Base-by-base conservation (phyloP, 805 yeast genomes). In the Kuraishia capsulata region DNA sequence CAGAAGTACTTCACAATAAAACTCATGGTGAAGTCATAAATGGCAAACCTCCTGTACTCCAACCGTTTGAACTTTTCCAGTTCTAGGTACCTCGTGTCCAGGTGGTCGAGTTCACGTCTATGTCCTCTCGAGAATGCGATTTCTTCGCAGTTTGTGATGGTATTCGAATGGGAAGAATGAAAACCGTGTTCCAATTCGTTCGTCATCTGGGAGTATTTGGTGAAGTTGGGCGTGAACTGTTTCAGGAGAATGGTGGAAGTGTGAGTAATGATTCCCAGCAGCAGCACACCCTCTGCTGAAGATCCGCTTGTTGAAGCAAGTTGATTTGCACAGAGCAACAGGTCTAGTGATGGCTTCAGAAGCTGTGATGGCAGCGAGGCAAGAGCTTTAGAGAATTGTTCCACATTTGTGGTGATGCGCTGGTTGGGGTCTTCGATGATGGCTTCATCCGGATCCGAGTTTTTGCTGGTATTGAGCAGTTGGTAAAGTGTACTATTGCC, bases 1-100 rank as follows among this genome's bases (percentile, higher is more conserved):
- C 96, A 82, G 36, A 87, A 76, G 59, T 89, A 89, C 61, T 89
- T 89, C 44, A 89, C 89, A 39, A 87, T 78, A 50, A 88, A 89
- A 36, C 82, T 85, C 47, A 90, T 92, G 2, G 90, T 83, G 47
- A 85, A 73, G 52, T 88, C 88, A 59, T 88, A 90, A 20, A 82
- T 57, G 21, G 90, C 80, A 62, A 67, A 38, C 48, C 84, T 79
- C 61, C 83, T 75, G 45, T 82, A 71, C 52, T 83, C 89, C 61
- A 78, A 73, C 50, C 82, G 76, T 46, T 81, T 69, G 58, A 88
- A 90, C 43, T 79, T 67, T 46, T 84, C 92, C 47, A 88, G 66
- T 44, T 82, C 81, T 58, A 86, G 88, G 60, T 86, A 89, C 20
- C 86, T 74, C 49, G 70, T 72, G 62, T 89, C 97, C 36, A 89